Evolutionary conservation across 2,329 filamentous ascomycete genomes (phyloP).

Genomic region (Emergomyces africanus): DNA sequence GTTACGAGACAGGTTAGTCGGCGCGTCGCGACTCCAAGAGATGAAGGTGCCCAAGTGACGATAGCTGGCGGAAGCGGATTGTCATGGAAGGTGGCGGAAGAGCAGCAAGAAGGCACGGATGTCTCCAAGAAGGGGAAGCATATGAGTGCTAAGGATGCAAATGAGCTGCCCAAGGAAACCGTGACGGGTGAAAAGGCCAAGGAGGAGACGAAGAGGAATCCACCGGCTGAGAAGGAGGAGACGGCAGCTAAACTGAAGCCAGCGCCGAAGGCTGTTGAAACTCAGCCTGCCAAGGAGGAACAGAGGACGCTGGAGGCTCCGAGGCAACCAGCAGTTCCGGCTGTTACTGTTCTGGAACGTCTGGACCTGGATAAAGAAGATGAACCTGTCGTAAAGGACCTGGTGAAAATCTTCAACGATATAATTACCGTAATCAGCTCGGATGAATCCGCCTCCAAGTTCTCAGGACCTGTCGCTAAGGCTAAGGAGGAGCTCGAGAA

Average conservation of each 20-base stretch:
- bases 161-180: slow-evolving; percentile 8
- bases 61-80: slow-evolving; percentile 79
- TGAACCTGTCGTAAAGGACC: slow-evolving; percentile 80
- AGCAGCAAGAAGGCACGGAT: slow-evolving; percentile 47
- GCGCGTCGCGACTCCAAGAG: slow-evolving; percentile 19
- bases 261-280: slow-evolving; percentile 19
- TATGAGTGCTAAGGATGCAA: slow-evolving; percentile 28
- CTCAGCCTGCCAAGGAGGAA: slow-evolving; percentile 17
- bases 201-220: slow-evolving; percentile 10
- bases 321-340: slow-evolving; percentile 28
- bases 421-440: slow-evolving; percentile 89
- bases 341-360: slow-evolving; percentile 59
- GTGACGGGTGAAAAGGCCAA: slow-evolving; percentile 15
- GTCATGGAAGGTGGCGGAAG: slow-evolving; percentile 62
- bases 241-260: slow-evolving; percentile 22
- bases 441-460: slow-evolving; percentile 65
- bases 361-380: slow-evolving; percentile 61
- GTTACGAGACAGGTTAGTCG: slow-evolving; percentile 37
- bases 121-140: slow-evolving; percentile 38
- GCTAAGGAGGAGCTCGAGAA: slow-evolving; percentile 72
- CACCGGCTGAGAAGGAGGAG: slow-evolving; percentile 17
- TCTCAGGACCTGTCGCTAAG: slow-evolving; percentile 64
- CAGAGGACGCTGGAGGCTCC: slow-evolving; percentile 14
- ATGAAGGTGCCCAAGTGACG: slow-evolving; percentile 58
- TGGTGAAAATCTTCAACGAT: slow-evolving; percentile 92